Evolutionary conservation across 2,329 filamentous ascomycete species (phyloP).

Genomic region (Trichoderma koningii): DNA sequence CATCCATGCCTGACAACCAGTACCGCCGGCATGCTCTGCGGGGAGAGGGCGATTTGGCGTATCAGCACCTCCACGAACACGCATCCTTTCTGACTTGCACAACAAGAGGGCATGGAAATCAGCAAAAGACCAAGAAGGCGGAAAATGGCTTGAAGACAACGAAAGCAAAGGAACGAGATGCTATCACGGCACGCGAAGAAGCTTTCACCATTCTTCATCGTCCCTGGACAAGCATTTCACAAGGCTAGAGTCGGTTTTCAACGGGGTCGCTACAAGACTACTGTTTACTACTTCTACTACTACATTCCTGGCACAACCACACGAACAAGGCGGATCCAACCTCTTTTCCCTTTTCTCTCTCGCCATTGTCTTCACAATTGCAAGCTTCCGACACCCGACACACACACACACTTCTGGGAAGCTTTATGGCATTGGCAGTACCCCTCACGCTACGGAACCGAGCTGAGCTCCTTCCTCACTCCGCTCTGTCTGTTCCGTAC

Average conservation of each 20-base stretch:
- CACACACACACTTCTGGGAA: neutral
- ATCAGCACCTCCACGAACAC: neutral
- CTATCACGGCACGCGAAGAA: neutral
- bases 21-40: neutral
- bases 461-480: slow-evolving; percentile 12
- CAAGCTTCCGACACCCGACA: neutral
- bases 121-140: neutral
- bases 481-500: neutral
- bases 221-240: neutral
- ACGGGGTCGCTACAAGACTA: neutral
- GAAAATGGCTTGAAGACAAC: neutral
- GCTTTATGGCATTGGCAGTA: neutral
- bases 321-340: neutral
- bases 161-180: neutral
- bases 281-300: neutral
- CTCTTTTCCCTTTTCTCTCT: neutral
- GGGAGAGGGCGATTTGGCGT: neutral
- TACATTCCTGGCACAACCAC: neutral
- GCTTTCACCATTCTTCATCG: neutral
- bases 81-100: neutral
- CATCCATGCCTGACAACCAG: neutral
- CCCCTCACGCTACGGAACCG: neutral
- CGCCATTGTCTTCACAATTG: neutral
- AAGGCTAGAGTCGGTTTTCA: slow-evolving; percentile 7
- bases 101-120: neutral